Evolutionary conservation across 768 basidiomycete species (phyloP), one percentile per base, ranked within the genome.

Genomic region (Cystofilobasidium bisporidii): DNA sequence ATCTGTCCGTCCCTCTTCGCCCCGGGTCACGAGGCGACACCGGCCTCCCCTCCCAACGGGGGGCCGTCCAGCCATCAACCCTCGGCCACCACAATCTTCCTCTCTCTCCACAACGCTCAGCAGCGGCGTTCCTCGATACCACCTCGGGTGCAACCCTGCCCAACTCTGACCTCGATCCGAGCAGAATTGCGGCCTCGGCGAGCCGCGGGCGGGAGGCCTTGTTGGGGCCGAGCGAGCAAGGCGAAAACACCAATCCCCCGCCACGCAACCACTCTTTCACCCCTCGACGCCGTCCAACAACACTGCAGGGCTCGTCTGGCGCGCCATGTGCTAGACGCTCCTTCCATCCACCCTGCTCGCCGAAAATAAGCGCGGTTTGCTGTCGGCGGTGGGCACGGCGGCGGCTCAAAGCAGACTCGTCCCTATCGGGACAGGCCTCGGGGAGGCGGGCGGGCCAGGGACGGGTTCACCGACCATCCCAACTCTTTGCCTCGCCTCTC

Each of bases 1-100:
- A 15, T 32, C 36, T 61, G 24, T 26, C 60, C 40, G 40, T 26
- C 60, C 28, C 40, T 22, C n/a, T n/a, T n/a, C 36, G 60, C 60
- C 18, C 45, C 30, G 32, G 57, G 60, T 43, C 60, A 26, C 60
- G 60, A 47, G 60, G 20, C 32, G 24, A 50, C 22, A n/a, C n/a
- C n/a, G 9, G 17, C n/a, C 18, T 17, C 30, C 57, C 28, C 55
- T 11, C 36, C 36, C 12, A 5, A 12, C 5, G 43, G 43, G 43
- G 43, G 9, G 43, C 17, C 43, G 10, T 61, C 59, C 24, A 40
- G 28, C 33, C 59, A 40, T 38, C 41, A 43, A 6, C 24, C 6
- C 59, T n/a, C 14, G 36, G 36, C 18, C 38, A 15, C 59, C 14
- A 3, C 59, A 17, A 20, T 26, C 24, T 24, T 26, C 38, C 24